Base-by-base conservation (phyloP, 1,284 basidiomycete genomes). In the Phlebopus sp. region DNA sequence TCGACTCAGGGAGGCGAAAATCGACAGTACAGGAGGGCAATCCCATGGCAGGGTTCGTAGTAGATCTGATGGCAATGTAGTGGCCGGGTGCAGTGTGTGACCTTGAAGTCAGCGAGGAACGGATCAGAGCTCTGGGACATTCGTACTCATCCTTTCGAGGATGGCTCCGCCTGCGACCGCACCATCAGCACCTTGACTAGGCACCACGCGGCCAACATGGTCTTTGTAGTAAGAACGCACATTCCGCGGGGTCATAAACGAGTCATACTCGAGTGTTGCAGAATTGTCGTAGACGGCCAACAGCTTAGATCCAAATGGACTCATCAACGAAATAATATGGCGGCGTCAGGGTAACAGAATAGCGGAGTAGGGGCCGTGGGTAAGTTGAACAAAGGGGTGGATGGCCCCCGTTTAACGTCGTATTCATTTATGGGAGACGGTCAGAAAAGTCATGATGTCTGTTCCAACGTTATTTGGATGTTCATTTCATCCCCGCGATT, bases 321-420 rank as follows among this genome's bases (percentile, higher is more conserved):
- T 44, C 42, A 37, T 55, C 35, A 19, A 42, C 32, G 37, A 50
- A 44, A 25, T 25, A 49, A 32, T 37, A 42, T 37, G 37, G 47
- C 17, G 37, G 18, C 34, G 38, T 31, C 32, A 35, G 19, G 17
- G 25, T 40, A 9, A 34, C 37, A 18, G 40, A 30, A 25, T 46
- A 27, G 34, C 40, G 46, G 4, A 42, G 29, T 19, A 31, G 30
- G 8, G 49, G n/a, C 49, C 31, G 23, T 54, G 30, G 51, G 40
- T 29, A 52, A 46, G 49, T 46, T 36, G 50, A 39, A 64, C 52
- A 68, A 68, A 65, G 51, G 41, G 30, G 15, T 42, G 4, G 25
- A 46, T 30, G 38, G 27, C 19, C 30, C 35, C 40, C 23, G 30
- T 37, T 14, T 25, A 37, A 43, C 49, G 45, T 46, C 49, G 41